A percentile compares a stretch with the other conserved stretches of the same genome.
These are phyloP conservation scores for Juncus inflexus DNA, from an alignment of 176 grass and related monocot genomes.

Conservation along the genomic window DNA sequence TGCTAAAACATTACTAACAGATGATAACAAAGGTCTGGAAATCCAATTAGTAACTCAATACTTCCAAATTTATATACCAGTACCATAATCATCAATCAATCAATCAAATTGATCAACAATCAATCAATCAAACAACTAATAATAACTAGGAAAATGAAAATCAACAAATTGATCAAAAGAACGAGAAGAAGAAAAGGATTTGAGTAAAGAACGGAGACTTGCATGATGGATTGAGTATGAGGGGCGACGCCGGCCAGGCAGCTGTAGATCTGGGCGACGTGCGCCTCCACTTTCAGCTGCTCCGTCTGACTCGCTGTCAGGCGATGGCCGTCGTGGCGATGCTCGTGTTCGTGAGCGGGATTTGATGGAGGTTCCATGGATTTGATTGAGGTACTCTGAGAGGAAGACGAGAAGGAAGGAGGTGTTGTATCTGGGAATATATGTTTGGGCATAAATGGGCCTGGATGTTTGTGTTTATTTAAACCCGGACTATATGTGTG, in stretches of 20 bases:
- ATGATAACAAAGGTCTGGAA: too few species aligned
- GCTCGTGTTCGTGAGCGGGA: background rate
- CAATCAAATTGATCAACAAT: too few species aligned
- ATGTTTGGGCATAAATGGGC: too few species aligned
- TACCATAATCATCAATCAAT: too few species aligned
- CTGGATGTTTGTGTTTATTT: too few species aligned
- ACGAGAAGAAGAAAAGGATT: background rate
- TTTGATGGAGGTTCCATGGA: constrained; percentile 27
- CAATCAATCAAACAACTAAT: background rate
- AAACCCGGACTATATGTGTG: too few species aligned
- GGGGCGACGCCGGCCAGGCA: constrained; percentile 40
- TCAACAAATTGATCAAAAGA: background rate
- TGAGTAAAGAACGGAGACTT: constrained; percentile 8
- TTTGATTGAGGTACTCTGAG: constrained; percentile 17
- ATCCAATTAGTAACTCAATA: too few species aligned
- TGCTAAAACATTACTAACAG: background rate
- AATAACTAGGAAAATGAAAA: constrained; percentile 6
- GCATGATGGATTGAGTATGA: constrained; percentile 53
- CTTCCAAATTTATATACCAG: too few species aligned
- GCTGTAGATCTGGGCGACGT: constrained; percentile 64
- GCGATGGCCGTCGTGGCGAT: constrained; percentile 20
- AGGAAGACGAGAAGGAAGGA: background rate
- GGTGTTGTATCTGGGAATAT: too few species aligned
- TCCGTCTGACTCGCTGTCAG: constrained; percentile 71
- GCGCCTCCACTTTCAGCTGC: constrained; percentile 67